Evolutionary conservation across 768 basidiomycete species (phyloP).

Genomic region (Suillus ampliporus): DNA sequence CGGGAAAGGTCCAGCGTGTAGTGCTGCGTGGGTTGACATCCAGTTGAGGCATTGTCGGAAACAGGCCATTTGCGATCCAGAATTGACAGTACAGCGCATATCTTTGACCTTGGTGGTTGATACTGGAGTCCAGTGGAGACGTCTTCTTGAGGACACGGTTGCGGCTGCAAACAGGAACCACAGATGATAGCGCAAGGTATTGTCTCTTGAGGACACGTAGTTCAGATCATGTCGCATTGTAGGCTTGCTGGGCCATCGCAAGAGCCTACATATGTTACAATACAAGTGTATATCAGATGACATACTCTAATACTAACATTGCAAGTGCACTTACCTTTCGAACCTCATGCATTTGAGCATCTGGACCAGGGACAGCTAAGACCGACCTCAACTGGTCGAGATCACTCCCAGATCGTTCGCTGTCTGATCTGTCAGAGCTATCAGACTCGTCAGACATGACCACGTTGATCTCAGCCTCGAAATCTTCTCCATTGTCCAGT

Average conservation of each 20-base stretch:
- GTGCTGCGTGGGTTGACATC: neutral
- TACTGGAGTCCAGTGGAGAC: slow-evolving; percentile 4
- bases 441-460: neutral
- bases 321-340: slow-evolving; percentile 5
- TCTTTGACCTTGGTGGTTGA: slow-evolving; percentile 1
- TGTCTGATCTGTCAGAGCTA: slow-evolving; percentile 2
- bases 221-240: neutral
- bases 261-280: slow-evolving; percentile 7
- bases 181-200: neutral
- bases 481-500: neutral
- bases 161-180: neutral
- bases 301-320: neutral
- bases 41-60: slow-evolving; percentile 2
- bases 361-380: slow-evolving; percentile 5
- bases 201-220: slow-evolving; percentile 3
- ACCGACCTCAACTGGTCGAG: slow-evolving; percentile 1
- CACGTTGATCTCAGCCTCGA: neutral
- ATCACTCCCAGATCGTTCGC: neutral
- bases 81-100: slow-evolving; percentile 4
- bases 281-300: neutral
- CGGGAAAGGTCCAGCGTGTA: slow-evolving; percentile 4
- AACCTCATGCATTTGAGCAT: slow-evolving; percentile 2
- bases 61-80: slow-evolving; percentile 1
- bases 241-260: slow-evolving; percentile 4
- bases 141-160: slow-evolving; percentile 5